Evolutionary conservation across 129 eudicot genomes (phyloP), one percentile per base, ranked within the genome.

Genomic region (Ambrosia trifida): DNA sequence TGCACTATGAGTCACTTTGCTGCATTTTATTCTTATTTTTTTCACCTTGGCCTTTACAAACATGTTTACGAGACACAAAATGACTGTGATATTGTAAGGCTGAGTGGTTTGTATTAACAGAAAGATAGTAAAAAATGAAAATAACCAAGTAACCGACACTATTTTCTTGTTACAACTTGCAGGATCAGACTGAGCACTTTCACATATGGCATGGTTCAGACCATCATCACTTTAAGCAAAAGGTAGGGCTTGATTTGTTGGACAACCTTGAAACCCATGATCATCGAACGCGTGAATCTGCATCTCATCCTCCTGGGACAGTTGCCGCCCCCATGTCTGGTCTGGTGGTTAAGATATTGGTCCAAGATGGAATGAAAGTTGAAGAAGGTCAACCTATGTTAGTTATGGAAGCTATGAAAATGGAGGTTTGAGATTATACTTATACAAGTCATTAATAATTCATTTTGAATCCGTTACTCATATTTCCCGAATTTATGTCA

Each of bases 351-450:
- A 94, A 94, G 78, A 87, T 94, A 65, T 73, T 94, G 68, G 87
- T 81, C 50, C 71, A 90, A 50, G 79, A 94, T 79, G 93, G 98
- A 60, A 75, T 53, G 50, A 70, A 80, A 54, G 98, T 94, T 16
- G 84, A 85, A 83, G 85, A 87, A 75, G 97, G 86, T 70, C 97
- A 94, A 76, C 96, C 98, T 63, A 73, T 95, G 73, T 28, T 95
- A 71, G 99, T 95, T 49, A 81, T 95, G 84, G 99, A 95, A 81
- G 99, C 99, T 56, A 95, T 95, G 99, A 95, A 95, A 72, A 95
- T 95, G 99, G 99, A 95, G 96, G 99, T 95, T 28, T 51, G 80
- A 80, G 46, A 36, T 63, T n/a, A 35, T 44, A 36, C 56, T 16
- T 12, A 30, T 52, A 32, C 57, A 36, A 7, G 3, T 24, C 28